Base-by-base conservation (phyloP, 139 green algal species). In the Parachlorella kessleri region DNA sequence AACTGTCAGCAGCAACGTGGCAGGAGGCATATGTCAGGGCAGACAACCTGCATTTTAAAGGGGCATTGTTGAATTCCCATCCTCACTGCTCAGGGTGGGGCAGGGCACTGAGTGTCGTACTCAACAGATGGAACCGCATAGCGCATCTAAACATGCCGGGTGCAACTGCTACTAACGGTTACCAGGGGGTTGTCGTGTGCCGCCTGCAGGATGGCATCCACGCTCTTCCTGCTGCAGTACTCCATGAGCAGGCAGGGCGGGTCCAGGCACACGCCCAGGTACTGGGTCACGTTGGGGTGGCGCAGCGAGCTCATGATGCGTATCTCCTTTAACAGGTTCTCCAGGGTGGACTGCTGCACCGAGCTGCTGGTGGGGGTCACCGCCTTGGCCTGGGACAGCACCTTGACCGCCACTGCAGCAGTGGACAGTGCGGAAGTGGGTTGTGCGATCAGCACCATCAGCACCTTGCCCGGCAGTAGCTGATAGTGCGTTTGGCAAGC, bases 341-440 rank as follows among this genome's bases (percentile, higher is more conserved):
- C 33, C 36, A 35, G 55, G 21, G 55, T 59, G 37, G 8, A 39
- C 18, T 55, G 63, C 30, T 65, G 39, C 32, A 72, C 30, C 24
- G 36, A 28, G 32, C 32, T 73, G 73, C 42, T 55, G 26, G 48
- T 73, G 63, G 73, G 38, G n/a, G 37, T n/a, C 6, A 59, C 42
- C 5, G 36, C 24, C 42, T 42, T 63, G 48, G 54, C 37, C 8
- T 64, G 24, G 37, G 40, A 75, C 38, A 88, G 76, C 48, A 87
- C 32, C 78, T 92, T 92, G 63, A 90, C 81, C 32, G 87, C 87
- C 30, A 92, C 87, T n/a, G n/a, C n/a, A n/a, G n/a, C n/a, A n/a
- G n/a, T n/a, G n/a, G n/a, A n/a, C n/a, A n/a, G n/a, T n/a, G n/a
- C n/a, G n/a, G n/a, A n/a, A n/a, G n/a, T n/a, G n/a, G n/a, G n/a